Evolutionary conservation across 257 asterid genomes (phyloP).

Genomic region (Fraxinus quadrangulata): DNA sequence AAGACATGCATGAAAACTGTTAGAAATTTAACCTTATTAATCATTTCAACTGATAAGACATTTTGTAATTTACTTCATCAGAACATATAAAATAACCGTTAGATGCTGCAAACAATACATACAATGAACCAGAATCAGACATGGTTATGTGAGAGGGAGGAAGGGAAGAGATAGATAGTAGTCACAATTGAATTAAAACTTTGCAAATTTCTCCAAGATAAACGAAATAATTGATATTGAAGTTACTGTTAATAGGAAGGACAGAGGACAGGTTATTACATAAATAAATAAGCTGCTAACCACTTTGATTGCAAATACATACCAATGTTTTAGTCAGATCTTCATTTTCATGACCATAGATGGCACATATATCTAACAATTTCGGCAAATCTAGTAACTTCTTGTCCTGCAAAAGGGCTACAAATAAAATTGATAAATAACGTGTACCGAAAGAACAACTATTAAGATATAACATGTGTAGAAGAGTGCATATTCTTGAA

Average conservation of each 20-base stretch:
- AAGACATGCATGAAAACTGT: background rate
- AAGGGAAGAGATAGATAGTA: background rate
- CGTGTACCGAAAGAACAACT: conserved; percentile 25
- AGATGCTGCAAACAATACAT: background rate
- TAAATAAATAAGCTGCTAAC: conserved; percentile 8
- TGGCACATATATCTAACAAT: conserved; percentile 81
- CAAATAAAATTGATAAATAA: conserved; percentile 51
- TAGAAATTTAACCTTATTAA: background rate
- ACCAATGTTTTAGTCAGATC: conserved; percentile 80
- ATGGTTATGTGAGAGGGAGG: background rate
- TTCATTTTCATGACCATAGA: conserved; percentile 88
- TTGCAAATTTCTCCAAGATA: background rate
- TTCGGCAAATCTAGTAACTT: conserved; percentile 86
- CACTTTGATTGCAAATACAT: conserved; percentile 25
- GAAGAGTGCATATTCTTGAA: conserved; percentile 19
- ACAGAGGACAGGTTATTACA: background rate
- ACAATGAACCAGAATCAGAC: background rate
- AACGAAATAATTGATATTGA: background rate
- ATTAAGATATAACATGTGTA: background rate
- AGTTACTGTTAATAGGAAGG: background rate
- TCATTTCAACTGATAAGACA: background rate
- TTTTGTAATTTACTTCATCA: background rate
- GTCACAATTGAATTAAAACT: background rate
- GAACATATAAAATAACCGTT: background rate
- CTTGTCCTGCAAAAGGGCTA: conserved; percentile 96